Conservation (phyloP, 169 alveolate species). For the Plasmodium reichenowi region DNA sequence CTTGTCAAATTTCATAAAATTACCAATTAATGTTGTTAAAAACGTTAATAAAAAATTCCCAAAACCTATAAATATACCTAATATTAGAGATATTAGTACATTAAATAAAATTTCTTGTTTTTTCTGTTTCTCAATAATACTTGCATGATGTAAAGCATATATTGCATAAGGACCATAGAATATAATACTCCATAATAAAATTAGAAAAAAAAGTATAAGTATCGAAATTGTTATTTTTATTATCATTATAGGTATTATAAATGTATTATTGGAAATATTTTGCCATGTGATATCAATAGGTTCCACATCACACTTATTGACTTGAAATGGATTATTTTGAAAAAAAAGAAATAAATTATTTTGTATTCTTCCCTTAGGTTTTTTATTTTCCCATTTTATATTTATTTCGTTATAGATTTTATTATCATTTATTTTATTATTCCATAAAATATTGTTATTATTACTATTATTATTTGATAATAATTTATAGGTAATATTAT, state of each 20-base stretch:
- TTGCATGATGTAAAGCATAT: conserved; percentile 64
- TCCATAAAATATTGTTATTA: not conserved
- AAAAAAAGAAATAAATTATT: conserved; percentile 21
- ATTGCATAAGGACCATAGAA: conserved; percentile 84
- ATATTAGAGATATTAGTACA: conserved; percentile 11
- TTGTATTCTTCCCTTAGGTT: not conserved
- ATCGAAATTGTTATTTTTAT: conserved; percentile 41
- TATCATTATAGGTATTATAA: conserved; percentile 6
- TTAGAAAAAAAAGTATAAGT: conserved; percentile 17
- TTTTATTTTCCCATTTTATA: not conserved
- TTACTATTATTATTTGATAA: conserved; percentile 1
- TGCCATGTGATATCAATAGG: conserved; percentile 83
- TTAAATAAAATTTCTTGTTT: conserved; percentile 27
- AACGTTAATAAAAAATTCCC: conserved; percentile 78
- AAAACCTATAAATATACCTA: conserved; percentile 77
- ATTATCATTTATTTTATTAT: not conserved
- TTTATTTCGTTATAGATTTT: not conserved
- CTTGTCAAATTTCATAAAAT: conserved; percentile 63
- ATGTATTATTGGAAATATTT: conserved; percentile 44
- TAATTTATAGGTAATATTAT: not conserved
- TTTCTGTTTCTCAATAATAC: conserved; percentile 20
- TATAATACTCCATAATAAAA: conserved; percentile 76
- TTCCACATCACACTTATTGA: conserved; percentile 77
- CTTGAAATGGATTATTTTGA: conserved; percentile 16
- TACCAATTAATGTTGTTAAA: conserved; percentile 50